Evolutionary conservation across 1,284 basidiomycete species (phyloP).

Genomic region (Garcileccinum viscosum): DNA sequence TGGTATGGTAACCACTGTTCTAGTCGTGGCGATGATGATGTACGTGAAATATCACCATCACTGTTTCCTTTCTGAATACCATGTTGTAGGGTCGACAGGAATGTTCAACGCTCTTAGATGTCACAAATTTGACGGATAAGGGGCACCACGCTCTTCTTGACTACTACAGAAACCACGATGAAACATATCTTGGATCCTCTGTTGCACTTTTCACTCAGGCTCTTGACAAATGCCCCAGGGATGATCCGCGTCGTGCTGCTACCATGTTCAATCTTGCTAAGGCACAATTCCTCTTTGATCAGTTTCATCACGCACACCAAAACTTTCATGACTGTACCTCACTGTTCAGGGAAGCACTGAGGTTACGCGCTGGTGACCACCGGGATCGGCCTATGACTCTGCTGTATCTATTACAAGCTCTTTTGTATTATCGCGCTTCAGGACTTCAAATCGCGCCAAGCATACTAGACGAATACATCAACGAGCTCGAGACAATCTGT

Average conservation of each 20-base stretch:
- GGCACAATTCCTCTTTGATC: conserved; percentile 4
- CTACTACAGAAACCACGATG: neutral
- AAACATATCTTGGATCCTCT: conserved; percentile 11
- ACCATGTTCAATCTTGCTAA: conserved; percentile 21
- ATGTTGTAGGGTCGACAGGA: no score
- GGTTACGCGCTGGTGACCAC: conserved; percentile 2
- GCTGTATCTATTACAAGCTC: conserved; percentile 14
- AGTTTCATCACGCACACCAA: neutral
- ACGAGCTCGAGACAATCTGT: neutral
- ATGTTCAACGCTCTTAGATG: no score
- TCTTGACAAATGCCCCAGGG: conserved; percentile 5
- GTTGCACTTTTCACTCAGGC: conserved; percentile 10
- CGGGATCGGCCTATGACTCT: conserved; percentile 16
- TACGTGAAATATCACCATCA: neutral
- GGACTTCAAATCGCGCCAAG: neutral
- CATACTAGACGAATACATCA: neutral
- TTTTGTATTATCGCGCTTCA: neutral
- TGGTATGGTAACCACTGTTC: neutral
- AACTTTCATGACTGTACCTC: neutral
- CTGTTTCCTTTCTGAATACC: neutral
- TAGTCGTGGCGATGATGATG: neutral
- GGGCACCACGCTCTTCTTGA: conserved; percentile 4
- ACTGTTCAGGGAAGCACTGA: conserved; percentile 9
- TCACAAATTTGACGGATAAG: conserved; percentile 2
- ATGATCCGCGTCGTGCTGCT: neutral